Conservation (phyloP, 768 basidiomycete species). For the Leccinellum rugosiceps region DNA sequence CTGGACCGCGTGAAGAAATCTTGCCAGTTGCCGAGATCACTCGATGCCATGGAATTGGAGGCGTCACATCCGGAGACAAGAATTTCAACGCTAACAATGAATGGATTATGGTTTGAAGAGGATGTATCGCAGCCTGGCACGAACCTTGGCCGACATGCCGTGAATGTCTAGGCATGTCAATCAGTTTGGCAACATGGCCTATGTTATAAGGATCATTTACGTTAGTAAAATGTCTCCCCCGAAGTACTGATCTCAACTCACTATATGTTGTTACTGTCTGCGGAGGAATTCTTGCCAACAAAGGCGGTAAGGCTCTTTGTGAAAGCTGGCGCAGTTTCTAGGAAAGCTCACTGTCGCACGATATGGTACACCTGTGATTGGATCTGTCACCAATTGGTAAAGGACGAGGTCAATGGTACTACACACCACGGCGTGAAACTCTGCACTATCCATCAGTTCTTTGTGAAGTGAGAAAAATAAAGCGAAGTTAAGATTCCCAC, state of each 20-base stretch:
- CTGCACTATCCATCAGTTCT: slow-evolving; percentile 50
- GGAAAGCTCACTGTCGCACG: slow-evolving; percentile 44
- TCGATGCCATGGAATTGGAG: slow-evolving; percentile 80
- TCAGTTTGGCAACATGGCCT: slow-evolving; percentile 79
- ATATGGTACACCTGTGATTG: slow-evolving; percentile 62
- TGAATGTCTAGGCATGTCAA: slow-evolving; percentile 76
- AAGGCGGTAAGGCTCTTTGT: not conserved
- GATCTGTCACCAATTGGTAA: not conserved
- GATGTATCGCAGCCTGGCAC: slow-evolving; percentile 3
- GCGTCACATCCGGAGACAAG: slow-evolving; percentile 52
- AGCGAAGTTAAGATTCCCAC: too few species aligned
- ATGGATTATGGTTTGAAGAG: not conserved
- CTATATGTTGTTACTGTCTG: slow-evolving; percentile 76
- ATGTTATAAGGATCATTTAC: not conserved
- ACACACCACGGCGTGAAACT: slow-evolving; percentile 59
- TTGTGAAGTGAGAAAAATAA: too few species aligned
- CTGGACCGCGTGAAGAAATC: slow-evolving; percentile 82
- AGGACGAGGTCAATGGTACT: not conserved
- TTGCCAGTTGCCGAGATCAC: slow-evolving; percentile 67
- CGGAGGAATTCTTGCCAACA: slow-evolving; percentile 48
- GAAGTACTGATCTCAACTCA: slow-evolving; percentile 25
- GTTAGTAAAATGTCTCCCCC: not conserved
- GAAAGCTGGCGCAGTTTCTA: not conserved
- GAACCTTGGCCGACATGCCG: slow-evolving; percentile 82
- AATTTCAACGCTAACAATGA: slow-evolving; percentile 67